These are phyloP conservation scores for Coemansia sp. DNA, from an alignment of 371 early-diverging fungal genomes.

Conservation along the genomic window DNA sequence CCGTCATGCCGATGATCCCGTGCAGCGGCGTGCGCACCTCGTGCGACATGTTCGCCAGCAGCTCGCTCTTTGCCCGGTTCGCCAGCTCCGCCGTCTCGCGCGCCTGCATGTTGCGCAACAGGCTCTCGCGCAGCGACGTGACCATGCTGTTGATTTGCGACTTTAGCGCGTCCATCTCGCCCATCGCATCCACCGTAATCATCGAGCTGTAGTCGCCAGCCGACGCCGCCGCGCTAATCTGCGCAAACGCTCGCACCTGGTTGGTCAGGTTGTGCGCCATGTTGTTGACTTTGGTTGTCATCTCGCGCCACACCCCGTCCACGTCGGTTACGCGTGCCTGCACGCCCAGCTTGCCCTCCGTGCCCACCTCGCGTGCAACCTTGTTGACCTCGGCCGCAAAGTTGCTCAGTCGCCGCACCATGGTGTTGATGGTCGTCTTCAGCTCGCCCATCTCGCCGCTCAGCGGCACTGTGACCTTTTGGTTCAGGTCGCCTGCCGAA, in stretches of 20 bases:
- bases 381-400: conserved; percentile 52
- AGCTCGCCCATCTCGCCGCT: conserved; percentile 56
- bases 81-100: conserved; percentile 75
- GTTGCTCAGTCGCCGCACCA: conserved; percentile 60
- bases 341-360: conserved; percentile 56
- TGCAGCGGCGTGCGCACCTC: conserved; percentile 79
- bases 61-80: conserved; percentile 71
- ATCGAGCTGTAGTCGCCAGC: conserved; percentile 66
- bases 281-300: conserved; percentile 61
- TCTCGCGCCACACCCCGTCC: conserved; percentile 71
- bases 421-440: conserved; percentile 71
- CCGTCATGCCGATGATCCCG: conserved; percentile 77
- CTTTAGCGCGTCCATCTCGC: conserved; percentile 77
- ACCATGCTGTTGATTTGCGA: conserved; percentile 79
- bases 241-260: conserved; percentile 55
- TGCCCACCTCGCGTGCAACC: conserved; percentile 56
- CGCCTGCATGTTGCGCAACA: conserved; percentile 69
- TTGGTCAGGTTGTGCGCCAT: conserved; percentile 62
- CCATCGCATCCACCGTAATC: conserved; percentile 71
- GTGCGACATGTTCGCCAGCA: conserved; percentile 76
- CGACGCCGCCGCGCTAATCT: conserved; percentile 49
- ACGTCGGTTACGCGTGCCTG: conserved; percentile 56
- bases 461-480: conserved; percentile 59
- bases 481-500: conserved; percentile 56
- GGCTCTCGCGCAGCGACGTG: conserved; percentile 63